Evolutionary conservation across 768 basidiomycete species (phyloP).

Genomic region (Multifurca ochricompacta): DNA sequence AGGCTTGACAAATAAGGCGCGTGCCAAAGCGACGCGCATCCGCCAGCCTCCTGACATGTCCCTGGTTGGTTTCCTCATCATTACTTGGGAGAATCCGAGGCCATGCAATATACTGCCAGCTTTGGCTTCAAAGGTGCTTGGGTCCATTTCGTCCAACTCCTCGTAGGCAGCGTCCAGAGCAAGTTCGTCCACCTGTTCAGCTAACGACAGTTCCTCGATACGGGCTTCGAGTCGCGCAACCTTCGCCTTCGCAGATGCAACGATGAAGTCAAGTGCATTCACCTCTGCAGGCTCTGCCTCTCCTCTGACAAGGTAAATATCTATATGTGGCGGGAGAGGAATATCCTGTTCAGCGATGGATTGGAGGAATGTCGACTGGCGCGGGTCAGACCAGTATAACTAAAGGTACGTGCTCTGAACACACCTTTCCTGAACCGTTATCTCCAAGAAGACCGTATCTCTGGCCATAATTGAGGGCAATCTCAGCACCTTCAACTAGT

Average conservation of each 20-base stretch:
- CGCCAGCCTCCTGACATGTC: conserved; percentile 99
- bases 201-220: conserved; percentile 89
- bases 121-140: conserved; percentile 90
- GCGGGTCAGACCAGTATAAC: conserved; percentile 13
- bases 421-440: conserved; percentile 97
- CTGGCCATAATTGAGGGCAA: conserved; percentile 83
- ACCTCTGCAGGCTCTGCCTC: conserved; percentile 93
- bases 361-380: conserved; percentile 89
- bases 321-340: conserved; percentile 88
- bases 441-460: conserved; percentile 94
- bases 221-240: conserved; percentile 88
- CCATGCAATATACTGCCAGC: conserved; percentile 96
- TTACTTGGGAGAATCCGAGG: conserved; percentile 80
- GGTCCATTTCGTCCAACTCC: conserved; percentile 95
- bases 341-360: conserved; percentile 95
- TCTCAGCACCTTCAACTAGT: conserved; percentile 60
- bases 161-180: conserved; percentile 89
- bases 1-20: conserved; percentile 93
- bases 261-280: conserved; percentile 96
- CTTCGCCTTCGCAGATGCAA: conserved; percentile 86
- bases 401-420: conserved; percentile 13
- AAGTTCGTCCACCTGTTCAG: conserved; percentile 80
- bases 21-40: conserved; percentile 95
- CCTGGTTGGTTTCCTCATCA: conserved; percentile 97
- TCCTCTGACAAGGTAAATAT: conserved; percentile 94